Evolutionary conservation across 441 rosid genomes (phyloP), one percentile per base, ranked within the genome.

Genomic region (Bruguiera hainesii): DNA sequence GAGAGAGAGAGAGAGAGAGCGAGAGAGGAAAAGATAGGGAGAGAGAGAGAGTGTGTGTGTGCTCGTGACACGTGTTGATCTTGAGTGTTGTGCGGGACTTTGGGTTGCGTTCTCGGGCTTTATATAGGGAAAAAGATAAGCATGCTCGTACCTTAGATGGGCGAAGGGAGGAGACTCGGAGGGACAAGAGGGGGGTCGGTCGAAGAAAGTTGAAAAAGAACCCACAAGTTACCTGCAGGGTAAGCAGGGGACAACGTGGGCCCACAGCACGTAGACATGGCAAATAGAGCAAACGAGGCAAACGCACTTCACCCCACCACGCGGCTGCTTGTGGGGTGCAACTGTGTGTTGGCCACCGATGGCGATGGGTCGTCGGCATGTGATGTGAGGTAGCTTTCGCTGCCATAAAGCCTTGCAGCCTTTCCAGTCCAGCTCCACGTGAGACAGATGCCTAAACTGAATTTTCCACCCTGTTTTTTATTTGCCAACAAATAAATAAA

Each of bases 241-340:
- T 18, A 5, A 50, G 35, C 31, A 70, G 83, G 87, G 66, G 76
- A 83, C 88, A 81, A 61, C 65, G 52, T 75, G 80, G 83, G 76
- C 75, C 87, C 82, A 66, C 48, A 64, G 66, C 85, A 82, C 82
- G 79, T 87, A 82, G 76, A 78, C 80, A 70, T 71, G 78, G 88
- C 83, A 77, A 53, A 76, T 81, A 78, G 55, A 71, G 75, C 73
- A 52, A 29, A 29, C 57, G 30, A 56, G 28, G 11, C 64, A 23
- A 23, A 29, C 13, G 3, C 48, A 4, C 1, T 42, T 13, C 48
- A 72, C 58, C 56, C 73, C 72, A 79, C 80, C 80, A 74, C 75
- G 81, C 76, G 82, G 76, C 81, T 75, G 78, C 53, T 69, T 78
- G 77, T 75, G 55, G 67, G 80, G 83, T 60, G n/a, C 33, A 20